Conservation (phyloP, 2,329 filamentous ascomycete species). For the Xylariaceae sp. region DNA sequence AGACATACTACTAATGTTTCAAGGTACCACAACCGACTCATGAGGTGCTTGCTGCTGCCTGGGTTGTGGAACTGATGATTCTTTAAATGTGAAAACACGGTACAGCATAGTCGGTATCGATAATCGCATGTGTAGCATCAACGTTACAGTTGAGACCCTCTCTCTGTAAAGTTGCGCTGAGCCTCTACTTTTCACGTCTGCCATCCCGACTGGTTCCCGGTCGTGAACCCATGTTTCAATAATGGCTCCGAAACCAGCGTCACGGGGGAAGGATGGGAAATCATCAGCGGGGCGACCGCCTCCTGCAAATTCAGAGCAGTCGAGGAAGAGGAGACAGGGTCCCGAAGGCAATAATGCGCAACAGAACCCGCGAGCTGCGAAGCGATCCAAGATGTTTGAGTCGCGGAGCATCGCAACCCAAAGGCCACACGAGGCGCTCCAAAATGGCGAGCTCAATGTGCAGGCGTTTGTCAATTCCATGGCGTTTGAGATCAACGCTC, state of each 20-base stretch:
- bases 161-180: no score
- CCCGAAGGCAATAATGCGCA: slow-evolving; percentile 23
- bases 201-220: not conserved
- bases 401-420: slow-evolving; percentile 47
- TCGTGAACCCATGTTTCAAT: no score
- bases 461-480: slow-evolving; percentile 78
- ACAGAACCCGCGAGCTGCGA: slow-evolving; percentile 28
- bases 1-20: no score
- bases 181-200: not conserved
- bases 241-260: slow-evolving; percentile 20
- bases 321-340: slow-evolving; percentile 27
- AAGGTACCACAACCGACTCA: no score
- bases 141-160: no score
- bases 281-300: slow-evolving; percentile 1
- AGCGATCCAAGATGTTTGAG: slow-evolving; percentile 43
- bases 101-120: no score
- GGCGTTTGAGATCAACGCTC: slow-evolving; percentile 80
- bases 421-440: slow-evolving; percentile 45
- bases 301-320: slow-evolving; percentile 9
- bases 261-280: slow-evolving; percentile 12
- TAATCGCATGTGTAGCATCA: no score
- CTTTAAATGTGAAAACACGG: no score
- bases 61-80: no score
- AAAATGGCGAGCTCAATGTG: slow-evolving; percentile 77
- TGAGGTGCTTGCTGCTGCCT: no score